These are phyloP conservation scores for Colletotrichum sp. DNA, from an alignment of 2,329 filamentous ascomycete species.

Conservation along the genomic window DNA sequence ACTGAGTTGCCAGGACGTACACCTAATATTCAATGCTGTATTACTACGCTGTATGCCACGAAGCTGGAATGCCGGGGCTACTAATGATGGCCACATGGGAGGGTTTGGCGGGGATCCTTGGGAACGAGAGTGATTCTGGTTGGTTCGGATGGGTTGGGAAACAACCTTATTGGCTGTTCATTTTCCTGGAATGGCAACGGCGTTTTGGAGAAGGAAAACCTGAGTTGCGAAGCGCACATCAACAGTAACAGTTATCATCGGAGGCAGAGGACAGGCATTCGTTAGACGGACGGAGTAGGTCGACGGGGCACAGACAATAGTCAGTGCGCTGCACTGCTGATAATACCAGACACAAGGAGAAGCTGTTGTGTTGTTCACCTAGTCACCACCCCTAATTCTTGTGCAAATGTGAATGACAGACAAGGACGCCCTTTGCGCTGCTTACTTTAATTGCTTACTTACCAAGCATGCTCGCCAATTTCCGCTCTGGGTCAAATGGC, in stretches of 20 bases:
- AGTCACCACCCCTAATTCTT: neutral
- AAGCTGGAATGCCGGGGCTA: neutral
- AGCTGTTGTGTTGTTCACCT: neutral
- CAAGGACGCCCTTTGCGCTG: neutral
- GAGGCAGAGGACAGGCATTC: neutral
- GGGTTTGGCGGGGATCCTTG: neutral
- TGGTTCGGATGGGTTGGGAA: neutral
- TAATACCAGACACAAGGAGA: neutral
- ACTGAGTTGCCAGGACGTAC: neutral
- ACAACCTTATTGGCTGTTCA: neutral
- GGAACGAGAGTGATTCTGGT: neutral
- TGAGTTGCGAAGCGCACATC: neutral
- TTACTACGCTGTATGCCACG: slow-evolving; percentile 1
- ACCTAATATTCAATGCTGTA: slow-evolving; percentile 16
- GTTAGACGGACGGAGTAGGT: neutral
- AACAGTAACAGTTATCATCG: neutral
- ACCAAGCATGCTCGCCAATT: neutral
- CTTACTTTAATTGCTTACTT: neutral
- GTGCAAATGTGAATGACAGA: neutral
- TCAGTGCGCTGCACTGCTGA: neutral
- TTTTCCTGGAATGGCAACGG: neutral
- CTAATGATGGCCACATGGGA: slow-evolving; percentile 2
- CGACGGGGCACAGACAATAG: neutral
- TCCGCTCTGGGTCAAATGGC: neutral
- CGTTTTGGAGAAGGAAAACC: slow-evolving; percentile 19